phyloP scores from a whole-genome alignment of 257 asterid genomes.

The Osmanthus fragrans region DNA sequence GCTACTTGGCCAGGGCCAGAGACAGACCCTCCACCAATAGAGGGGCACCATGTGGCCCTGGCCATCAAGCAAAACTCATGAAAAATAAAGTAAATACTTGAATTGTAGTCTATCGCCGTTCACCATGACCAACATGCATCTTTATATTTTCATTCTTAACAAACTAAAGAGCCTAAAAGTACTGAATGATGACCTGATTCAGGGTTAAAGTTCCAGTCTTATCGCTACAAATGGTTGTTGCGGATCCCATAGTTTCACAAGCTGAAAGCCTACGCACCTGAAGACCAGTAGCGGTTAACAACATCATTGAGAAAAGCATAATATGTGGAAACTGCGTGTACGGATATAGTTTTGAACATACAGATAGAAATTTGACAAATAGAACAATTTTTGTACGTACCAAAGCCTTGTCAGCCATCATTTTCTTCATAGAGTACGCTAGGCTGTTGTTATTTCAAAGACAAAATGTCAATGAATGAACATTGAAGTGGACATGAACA shows the following conservation, averaged over 20 bases:
- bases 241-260: conserved; percentile 99
- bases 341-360: conserved; percentile 1
- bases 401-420: conserved; percentile 99
- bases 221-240: conserved; percentile 96
- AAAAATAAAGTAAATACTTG: background rate
- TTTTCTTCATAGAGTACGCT: conserved; percentile 98
- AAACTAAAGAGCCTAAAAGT: conserved; percentile 19
- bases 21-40: too few relatives aligned
- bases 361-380: conserved; percentile 10
- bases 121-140: conserved; percentile 1
- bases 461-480: conserved; percentile 20
- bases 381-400: conserved; percentile 32
- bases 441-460: conserved; percentile 52
- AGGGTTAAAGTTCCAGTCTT: conserved; percentile 95
- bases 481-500: conserved; percentile 20
- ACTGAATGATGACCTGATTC: conserved; percentile 65
- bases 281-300: conserved; percentile 26
- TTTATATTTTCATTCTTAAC: conserved; percentile 14
- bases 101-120: background rate
- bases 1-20: too few relatives aligned
- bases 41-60: too few relatives aligned
- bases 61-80: too few relatives aligned
- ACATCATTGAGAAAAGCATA: conserved; percentile 13
- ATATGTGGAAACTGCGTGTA: conserved; percentile 4
- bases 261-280: conserved; percentile 99